Evolutionary conservation across 345 rosid genomes (phyloP).

Genomic region (Litchi chinensis): DNA sequence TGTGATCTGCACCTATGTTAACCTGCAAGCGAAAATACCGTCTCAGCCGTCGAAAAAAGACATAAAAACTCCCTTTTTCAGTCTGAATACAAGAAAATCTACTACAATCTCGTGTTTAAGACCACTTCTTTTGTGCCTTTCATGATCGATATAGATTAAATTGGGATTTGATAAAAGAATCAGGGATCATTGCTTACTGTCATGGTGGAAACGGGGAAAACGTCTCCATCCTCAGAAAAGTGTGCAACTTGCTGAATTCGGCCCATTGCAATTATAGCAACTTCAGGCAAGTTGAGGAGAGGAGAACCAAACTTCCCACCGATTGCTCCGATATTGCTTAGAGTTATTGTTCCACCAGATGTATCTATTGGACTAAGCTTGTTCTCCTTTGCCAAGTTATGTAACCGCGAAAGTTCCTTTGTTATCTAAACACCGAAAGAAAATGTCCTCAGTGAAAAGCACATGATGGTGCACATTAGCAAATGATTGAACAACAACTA

Average conservation of each 20-base stretch:
- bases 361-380: slow-evolving; percentile 74
- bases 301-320: slow-evolving; percentile 96
- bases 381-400: slow-evolving; percentile 64
- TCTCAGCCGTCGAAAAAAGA: background rate
- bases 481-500: background rate
- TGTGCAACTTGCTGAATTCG: slow-evolving; percentile 81
- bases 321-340: slow-evolving; percentile 89
- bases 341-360: slow-evolving; percentile 85
- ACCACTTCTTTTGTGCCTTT: background rate
- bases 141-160: background rate
- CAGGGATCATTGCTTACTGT: slow-evolving; percentile 50
- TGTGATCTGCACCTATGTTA: slow-evolving; percentile 87
- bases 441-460: background rate
- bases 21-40: slow-evolving; percentile 40
- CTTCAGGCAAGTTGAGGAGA: slow-evolving; percentile 88
- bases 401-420: slow-evolving; percentile 75
- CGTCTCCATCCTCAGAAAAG: slow-evolving; percentile 60
- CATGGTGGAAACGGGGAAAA: slow-evolving; percentile 70
- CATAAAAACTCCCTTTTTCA: background rate
- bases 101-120: background rate
- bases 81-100: background rate
- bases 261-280: slow-evolving; percentile 83
- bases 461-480: background rate
- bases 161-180: background rate
- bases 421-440: slow-evolving; percentile 52